Evolutionary conservation across 768 basidiomycete genomes (phyloP).

Genomic region (Amanita polypyramis): DNA sequence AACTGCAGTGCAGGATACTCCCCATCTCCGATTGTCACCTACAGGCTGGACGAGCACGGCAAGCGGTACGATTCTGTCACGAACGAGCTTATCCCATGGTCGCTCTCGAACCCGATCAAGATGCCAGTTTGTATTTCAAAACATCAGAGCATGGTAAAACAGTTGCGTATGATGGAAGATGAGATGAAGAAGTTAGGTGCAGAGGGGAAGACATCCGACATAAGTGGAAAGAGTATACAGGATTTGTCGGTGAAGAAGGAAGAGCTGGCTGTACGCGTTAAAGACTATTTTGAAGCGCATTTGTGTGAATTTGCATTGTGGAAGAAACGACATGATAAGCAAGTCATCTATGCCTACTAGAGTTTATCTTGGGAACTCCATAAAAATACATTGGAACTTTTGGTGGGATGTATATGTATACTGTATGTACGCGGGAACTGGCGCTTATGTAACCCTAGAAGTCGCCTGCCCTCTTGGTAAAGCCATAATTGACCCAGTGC

Average conservation of each 20-base stretch:
- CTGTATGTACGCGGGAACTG: no score
- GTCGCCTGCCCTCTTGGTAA: no score
- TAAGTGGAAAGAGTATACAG: no score
- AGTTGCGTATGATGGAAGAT: background rate
- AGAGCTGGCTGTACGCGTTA: background rate
- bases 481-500: no score
- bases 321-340: background rate
- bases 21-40: background rate
- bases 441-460: no score
- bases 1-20: background rate
- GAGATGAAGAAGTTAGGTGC: background rate
- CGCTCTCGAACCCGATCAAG: background rate
- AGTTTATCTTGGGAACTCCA: no score
- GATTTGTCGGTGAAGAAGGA: no score
- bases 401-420: no score
- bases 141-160: background rate
- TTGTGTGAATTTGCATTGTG: background rate
- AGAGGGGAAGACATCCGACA: background rate
- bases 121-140: background rate
- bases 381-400: no score
- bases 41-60: background rate
- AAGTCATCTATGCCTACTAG: background rate
- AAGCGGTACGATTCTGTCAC: background rate
- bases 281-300: background rate
- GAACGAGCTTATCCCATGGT: background rate